These are phyloP conservation scores for Lentinus tigrinus DNA, from an alignment of 768 basidiomycete genomes.

Conservation along the genomic window DNA sequence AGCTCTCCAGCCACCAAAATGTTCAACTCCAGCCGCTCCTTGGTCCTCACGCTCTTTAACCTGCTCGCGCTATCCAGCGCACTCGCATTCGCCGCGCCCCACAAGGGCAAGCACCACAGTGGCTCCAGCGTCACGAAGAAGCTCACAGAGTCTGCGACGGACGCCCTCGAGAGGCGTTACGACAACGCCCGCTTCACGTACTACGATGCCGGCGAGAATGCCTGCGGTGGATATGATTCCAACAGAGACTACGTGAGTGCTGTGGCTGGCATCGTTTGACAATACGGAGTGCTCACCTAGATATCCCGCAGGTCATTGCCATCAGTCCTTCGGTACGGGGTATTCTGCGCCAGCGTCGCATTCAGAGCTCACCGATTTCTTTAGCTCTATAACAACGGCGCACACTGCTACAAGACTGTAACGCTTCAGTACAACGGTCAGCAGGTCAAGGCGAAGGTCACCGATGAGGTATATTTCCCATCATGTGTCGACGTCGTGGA, in stretches of 20 bases:
- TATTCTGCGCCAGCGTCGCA: neutral
- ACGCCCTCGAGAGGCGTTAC: slow-evolving; percentile 5
- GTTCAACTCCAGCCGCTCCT: slow-evolving; percentile 15
- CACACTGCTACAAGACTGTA: slow-evolving; percentile 59
- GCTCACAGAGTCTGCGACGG: neutral
- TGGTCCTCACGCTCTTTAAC: slow-evolving; percentile 10
- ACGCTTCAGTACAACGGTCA: slow-evolving; percentile 62
- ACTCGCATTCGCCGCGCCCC: slow-evolving; percentile 2
- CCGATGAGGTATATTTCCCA: slow-evolving; percentile 48
- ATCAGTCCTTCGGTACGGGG: slow-evolving; percentile 31
- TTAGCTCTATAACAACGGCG: slow-evolving; percentile 58
- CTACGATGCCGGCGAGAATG: slow-evolving; percentile 25
- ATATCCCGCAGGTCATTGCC: slow-evolving; percentile 51
- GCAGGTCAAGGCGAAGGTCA: slow-evolving; percentile 54
- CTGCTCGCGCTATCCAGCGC: neutral
- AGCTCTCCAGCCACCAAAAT: neutral
- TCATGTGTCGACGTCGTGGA: neutral
- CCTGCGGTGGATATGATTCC: slow-evolving; percentile 20
- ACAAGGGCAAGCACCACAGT: neutral
- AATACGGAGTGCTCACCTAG: neutral
- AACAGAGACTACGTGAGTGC: slow-evolving; percentile 20
- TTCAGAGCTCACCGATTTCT: neutral
- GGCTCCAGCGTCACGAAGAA: neutral
- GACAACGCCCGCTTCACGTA: slow-evolving; percentile 19
- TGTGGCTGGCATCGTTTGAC: neutral